Percentiles rank a stretch among this genome's conserved stretches.
Evolutionary conservation across 2,329 filamentous ascomycete genomes (phyloP).

Genomic region (Thermomyces lanuginosus): DNA sequence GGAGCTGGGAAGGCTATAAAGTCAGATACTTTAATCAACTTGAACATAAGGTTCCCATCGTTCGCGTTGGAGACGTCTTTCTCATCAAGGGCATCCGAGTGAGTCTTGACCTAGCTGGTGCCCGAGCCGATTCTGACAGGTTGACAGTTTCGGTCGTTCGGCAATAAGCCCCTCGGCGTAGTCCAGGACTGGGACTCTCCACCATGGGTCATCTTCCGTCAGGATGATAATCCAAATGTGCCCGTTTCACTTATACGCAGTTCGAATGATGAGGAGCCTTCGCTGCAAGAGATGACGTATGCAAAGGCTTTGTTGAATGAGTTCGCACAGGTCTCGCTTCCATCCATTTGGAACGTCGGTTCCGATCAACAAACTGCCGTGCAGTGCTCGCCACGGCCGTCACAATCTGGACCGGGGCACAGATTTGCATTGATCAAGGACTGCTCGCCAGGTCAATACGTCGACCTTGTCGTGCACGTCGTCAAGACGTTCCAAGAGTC

Average conservation of each 20-base stretch:
- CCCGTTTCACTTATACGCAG: conserved; percentile 13
- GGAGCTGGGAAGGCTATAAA: conserved; percentile 26
- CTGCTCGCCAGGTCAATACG: conserved; percentile 40
- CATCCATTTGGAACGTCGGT: too few relatives aligned
- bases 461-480: conserved; percentile 56
- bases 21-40: conserved; percentile 46
- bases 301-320: conserved; percentile 15
- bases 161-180: conserved; percentile 13
- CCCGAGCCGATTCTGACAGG: conserved; percentile 7
- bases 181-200: conserved; percentile 13
- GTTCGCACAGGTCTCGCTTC: background rate
- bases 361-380: too few relatives aligned
- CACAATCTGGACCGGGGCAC: too few relatives aligned
- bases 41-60: conserved; percentile 26
- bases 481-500: conserved; percentile 37
- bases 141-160: conserved; percentile 10
- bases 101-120: conserved; percentile 9
- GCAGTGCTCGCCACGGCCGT: too few relatives aligned
- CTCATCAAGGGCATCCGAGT: conserved; percentile 45
- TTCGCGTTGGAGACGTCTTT: conserved; percentile 45
- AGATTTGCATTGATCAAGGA: conserved; percentile 54
- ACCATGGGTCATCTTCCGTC: conserved; percentile 21
- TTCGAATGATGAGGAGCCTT: conserved; percentile 13
- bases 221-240: conserved; percentile 10
- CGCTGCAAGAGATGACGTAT: conserved; percentile 14